Evolutionary conservation across 1,139 yeast species (phyloP).

Genomic region (Protomyces pachydermus): DNA sequence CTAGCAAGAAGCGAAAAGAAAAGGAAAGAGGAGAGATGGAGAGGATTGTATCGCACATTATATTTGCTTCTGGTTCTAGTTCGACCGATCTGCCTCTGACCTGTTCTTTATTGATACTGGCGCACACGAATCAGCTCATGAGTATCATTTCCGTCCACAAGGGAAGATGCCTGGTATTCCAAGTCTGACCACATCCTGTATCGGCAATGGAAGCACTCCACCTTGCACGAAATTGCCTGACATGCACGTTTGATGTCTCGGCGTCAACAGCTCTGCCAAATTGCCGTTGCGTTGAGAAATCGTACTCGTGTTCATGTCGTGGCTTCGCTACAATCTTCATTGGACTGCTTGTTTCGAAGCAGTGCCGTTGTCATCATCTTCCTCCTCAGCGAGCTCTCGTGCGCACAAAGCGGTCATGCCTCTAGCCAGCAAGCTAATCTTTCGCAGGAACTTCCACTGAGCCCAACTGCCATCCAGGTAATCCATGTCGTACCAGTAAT

Average conservation of each 20-base stretch:
- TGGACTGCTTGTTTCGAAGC: not conserved
- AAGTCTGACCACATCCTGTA: no score
- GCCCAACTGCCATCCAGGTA: conserved; percentile 30
- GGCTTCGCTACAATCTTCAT: no score
- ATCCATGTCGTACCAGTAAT: conserved; percentile 41
- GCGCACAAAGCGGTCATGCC: not conserved
- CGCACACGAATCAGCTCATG: no score
- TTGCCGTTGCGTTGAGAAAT: not conserved
- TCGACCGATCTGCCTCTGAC: conserved; percentile 2
- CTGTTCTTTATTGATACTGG: not conserved
- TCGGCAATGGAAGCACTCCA: no score
- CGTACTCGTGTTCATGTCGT: not conserved
- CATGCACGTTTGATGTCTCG: not conserved
- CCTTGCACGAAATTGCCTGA: not conserved
- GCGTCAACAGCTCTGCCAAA: not conserved
- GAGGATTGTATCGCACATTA: not conserved
- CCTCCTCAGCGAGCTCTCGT: conserved; percentile 17
- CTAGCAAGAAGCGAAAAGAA: not conserved
- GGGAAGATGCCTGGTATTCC: no score
- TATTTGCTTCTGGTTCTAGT: conserved; percentile 2
- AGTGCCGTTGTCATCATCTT: not conserved
- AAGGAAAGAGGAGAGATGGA: not conserved
- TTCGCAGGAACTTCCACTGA: conserved; percentile 24
- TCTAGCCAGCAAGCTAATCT: conserved; percentile 13
- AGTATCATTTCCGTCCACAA: no score